phyloP scores from a whole-genome alignment of 192 early-diverging fungal genomes.

The Diversispora epigaea region DNA sequence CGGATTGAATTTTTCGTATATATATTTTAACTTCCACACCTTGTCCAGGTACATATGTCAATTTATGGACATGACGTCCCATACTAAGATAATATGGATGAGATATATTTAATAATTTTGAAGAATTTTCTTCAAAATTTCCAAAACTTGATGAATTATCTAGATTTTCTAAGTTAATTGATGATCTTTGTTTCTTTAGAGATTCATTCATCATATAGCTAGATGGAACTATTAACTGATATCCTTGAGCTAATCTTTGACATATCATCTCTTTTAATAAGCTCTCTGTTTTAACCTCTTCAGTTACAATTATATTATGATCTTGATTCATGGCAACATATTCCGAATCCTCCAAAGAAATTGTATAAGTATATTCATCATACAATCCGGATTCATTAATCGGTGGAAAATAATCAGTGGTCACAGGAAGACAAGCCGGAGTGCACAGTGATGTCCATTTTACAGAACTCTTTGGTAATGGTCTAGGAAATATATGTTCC shows the following conservation, averaged over 20 bases:
- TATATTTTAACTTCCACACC: conserved; percentile 84
- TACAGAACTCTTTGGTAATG: conserved; percentile 38
- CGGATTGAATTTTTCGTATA: conserved; percentile 65
- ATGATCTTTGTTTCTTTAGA: background rate
- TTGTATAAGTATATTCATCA: conserved; percentile 74
- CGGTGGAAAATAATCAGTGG: conserved; percentile 81
- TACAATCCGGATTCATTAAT: conserved; percentile 66
- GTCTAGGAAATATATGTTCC: conserved; percentile 77
- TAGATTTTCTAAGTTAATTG: background rate
- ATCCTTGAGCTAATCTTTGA: conserved; percentile 90
- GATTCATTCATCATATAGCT: no score
- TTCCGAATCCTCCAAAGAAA: conserved; percentile 54
- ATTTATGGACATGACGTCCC: conserved; percentile 86
- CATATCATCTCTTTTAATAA: conserved; percentile 83
- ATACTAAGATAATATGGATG: conserved; percentile 75
- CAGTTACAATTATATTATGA: conserved; percentile 39
- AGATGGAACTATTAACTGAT: conserved; percentile 73
- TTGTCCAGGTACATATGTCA: conserved; percentile 69
- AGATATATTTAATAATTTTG: conserved; percentile 34
- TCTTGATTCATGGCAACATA: conserved; percentile 46
- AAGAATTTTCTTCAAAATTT: background rate
- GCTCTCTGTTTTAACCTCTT: conserved; percentile 48
- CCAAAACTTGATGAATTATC: conserved; percentile 19
- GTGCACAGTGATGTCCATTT: conserved; percentile 91
- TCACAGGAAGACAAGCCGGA: conserved; percentile 91